Evolutionary conservation across 2,329 filamentous ascomycete genomes (phyloP).

Genomic region (Aspergillus sp.): DNA sequence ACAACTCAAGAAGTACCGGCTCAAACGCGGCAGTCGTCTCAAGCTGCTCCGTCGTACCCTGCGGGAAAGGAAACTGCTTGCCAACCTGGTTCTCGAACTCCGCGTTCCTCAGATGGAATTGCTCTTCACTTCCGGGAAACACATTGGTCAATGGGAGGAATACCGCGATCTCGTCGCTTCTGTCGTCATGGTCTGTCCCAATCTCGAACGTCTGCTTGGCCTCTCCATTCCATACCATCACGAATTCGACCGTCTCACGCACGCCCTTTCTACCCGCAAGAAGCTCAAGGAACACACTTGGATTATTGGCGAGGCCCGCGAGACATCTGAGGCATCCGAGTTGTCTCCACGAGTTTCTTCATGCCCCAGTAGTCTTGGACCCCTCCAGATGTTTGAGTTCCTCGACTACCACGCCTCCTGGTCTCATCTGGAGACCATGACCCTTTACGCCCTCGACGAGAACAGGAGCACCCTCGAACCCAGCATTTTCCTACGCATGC

Average conservation of each 20-base stretch:
- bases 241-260: constrained; percentile 48
- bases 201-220: constrained; percentile 49
- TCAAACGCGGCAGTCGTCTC: constrained; percentile 45
- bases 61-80: constrained; percentile 45
- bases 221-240: constrained; percentile 49
- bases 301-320: constrained; percentile 45
- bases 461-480: constrained; percentile 43
- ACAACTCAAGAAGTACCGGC: constrained; percentile 43
- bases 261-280: constrained; percentile 50
- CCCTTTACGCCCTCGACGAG: constrained; percentile 43
- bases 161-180: constrained; percentile 49
- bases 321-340: constrained; percentile 34
- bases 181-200: constrained; percentile 53
- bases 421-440: constrained; percentile 47
- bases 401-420: constrained; percentile 49
- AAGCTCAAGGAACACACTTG: constrained; percentile 51
- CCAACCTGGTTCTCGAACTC: constrained; percentile 48
- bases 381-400: constrained; percentile 46
- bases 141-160: constrained; percentile 39
- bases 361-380: constrained; percentile 41
- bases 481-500: constrained; percentile 48
- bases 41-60: constrained; percentile 51
- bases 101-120: constrained; percentile 46
- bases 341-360: constrained; percentile 30
- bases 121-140: constrained; percentile 33